Evolutionary conservation across 345 rosid genomes (phyloP).

Genomic region (Rhodomyrtus tomentosa): DNA sequence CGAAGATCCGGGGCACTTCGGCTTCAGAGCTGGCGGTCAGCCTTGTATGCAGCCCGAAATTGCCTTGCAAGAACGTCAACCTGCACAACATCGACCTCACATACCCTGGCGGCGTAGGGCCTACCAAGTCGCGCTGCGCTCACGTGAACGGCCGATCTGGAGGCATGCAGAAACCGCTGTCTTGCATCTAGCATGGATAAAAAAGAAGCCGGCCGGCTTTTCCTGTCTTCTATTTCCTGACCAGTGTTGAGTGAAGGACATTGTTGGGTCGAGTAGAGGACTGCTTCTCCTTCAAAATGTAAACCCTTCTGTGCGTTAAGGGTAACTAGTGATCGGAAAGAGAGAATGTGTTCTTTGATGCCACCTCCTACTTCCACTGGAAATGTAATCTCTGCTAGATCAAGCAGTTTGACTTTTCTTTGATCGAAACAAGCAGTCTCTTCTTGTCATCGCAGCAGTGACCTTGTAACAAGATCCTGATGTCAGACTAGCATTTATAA

Average conservation of each 20-base stretch:
- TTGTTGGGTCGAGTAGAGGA: not conserved
- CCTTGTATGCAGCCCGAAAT: slow-evolving; percentile 2
- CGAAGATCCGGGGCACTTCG: slow-evolving; percentile 11
- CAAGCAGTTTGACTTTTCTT: not conserved
- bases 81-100: slow-evolving; percentile 7
- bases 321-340: not conserved
- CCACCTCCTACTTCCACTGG: not conserved
- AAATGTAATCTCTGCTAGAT: not conserved
- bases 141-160: not conserved
- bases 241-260: not conserved
- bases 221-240: not conserved
- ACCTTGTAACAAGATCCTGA: not conserved
- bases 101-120: not conserved
- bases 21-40: slow-evolving; percentile 1
- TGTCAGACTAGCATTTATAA: not conserved
- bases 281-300: not conserved
- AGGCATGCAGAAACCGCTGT: not conserved
- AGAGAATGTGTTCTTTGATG: not conserved
- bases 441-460: not conserved
- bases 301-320: not conserved
- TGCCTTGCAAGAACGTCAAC: slow-evolving; percentile 8
- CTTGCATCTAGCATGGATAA: not conserved
- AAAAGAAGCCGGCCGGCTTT: not conserved
- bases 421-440: not conserved
- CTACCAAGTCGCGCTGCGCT: not conserved